Percentiles rank a stretch among this genome's conserved stretches.
Evolutionary conservation across 176 grass and related monocot species (phyloP).

Genomic region (Elaeis guineensis): DNA sequence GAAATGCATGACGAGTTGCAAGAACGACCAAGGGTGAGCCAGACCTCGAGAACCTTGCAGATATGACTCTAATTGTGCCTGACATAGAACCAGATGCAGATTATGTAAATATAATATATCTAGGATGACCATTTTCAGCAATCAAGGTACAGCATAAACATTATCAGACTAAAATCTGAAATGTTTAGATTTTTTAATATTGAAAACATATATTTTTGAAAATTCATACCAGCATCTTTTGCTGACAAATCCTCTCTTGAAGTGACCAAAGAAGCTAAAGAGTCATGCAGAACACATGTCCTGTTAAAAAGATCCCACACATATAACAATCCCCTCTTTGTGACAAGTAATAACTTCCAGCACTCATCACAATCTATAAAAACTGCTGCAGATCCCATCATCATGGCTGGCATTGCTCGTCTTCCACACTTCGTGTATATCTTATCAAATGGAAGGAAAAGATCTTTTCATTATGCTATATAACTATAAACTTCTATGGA

Average conservation of each 20-base stretch:
- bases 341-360: constrained; percentile 85
- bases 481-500: background rate
- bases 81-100: background rate
- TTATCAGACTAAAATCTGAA: too few relatives aligned
- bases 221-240: constrained; percentile 70
- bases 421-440: constrained; percentile 85
- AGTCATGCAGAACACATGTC: constrained; percentile 72
- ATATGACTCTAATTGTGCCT: constrained; percentile 85
- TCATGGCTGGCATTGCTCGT: constrained; percentile 77
- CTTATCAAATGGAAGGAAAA: constrained; percentile 25
- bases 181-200: background rate
- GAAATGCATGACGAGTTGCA: constrained; percentile 65
- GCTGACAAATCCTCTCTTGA: constrained; percentile 38
- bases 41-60: constrained; percentile 82
- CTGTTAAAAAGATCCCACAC: constrained; percentile 83
- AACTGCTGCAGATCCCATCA: constrained; percentile 76
- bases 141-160: too few relatives aligned
- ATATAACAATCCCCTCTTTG: constrained; percentile 69
- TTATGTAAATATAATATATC: too few relatives aligned
- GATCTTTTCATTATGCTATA: background rate
- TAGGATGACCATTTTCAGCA: too few relatives aligned
- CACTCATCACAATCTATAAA: constrained; percentile 84
- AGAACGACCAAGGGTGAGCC: constrained; percentile 84
- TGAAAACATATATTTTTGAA: background rate
- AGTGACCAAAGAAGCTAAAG: constrained; percentile 57